Base-by-base conservation (phyloP, 2,329 filamentous ascomycete genomes). In the Myotisia sp. region DNA sequence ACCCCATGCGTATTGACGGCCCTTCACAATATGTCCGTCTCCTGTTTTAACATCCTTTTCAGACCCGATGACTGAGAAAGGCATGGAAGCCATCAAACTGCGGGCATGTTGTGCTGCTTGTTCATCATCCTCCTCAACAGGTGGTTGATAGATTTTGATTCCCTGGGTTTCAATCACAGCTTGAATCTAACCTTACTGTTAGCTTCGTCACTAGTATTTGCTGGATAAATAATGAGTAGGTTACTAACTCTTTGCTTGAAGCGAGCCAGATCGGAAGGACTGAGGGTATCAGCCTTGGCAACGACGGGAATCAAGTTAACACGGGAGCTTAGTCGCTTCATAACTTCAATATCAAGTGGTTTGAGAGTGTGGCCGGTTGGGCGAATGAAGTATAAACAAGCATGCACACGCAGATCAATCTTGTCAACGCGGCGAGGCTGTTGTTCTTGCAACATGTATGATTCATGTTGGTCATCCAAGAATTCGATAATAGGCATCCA, bases 401-500 rank as follows among this genome's bases (percentile, higher is more conserved):
- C 81, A 61, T 98, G 90, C 47, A 98, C 92, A 67, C 90, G 86
- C 53, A 98, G 81, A 59, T 98, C 90, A 53, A 98, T 98, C 75
- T 95, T 98, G 71, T 98, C 90, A 54, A 80, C 78, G 55, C 90
- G 85, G 64, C 84, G 84, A 50, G 92, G 90, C 67, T 98, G 90
- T 66, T 98, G 90, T 75, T 98, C 90, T 71, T 98, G 90, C 58
- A 98, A 74, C 90, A 98, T 98, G 67, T 98, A 98, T 23, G 90
- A 98, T 71, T 98, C 90, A 63, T 98, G 92, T 73, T 98, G 90
- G 67, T 98, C 90, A 65, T 98, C 90, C 53, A 98, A 73, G 70
- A 98, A 98, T 65, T 98, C 90, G 63, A 98, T 95, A 58, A 98
- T 95, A 59, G 90, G 90, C 74, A 93, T 92, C 90, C 90, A 98